phyloP scores from a whole-genome alignment of 2,329 filamentous ascomycete genomes.

The Fusarium zealandicum region DNA sequence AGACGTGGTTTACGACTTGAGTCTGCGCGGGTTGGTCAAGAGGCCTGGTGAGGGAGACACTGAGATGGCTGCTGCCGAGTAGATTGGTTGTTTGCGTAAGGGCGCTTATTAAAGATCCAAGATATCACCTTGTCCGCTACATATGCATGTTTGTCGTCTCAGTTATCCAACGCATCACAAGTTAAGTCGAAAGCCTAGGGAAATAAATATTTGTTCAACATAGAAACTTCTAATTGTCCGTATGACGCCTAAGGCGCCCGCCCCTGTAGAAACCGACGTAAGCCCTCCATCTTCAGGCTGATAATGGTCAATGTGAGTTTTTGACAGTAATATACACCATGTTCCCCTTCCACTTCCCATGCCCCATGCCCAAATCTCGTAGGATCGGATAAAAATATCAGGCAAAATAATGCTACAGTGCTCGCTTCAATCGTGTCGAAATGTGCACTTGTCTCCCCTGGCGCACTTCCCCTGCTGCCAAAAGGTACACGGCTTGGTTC shows the following conservation, averaged over 20 bases:
- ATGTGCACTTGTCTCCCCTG: slow-evolving; percentile 77
- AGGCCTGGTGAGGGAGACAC: slow-evolving; percentile 49
- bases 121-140: neutral
- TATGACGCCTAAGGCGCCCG: slow-evolving; percentile 3
- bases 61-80: slow-evolving; percentile 49
- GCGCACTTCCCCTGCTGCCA: slow-evolving; percentile 75
- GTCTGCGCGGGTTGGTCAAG: slow-evolving; percentile 80
- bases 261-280: slow-evolving; percentile 9
- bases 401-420: slow-evolving; percentile 5
- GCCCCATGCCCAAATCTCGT: slow-evolving; percentile 11
- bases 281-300: slow-evolving; percentile 1
- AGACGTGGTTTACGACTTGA: slow-evolving; percentile 96
- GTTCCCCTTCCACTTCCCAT: slow-evolving; percentile 10
- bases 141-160: no score
- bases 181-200: no score
- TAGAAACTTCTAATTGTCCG: slow-evolving; percentile 12
- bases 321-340: slow-evolving; percentile 40
- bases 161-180: no score
- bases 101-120: no score
- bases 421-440: slow-evolving; percentile 64
- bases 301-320: slow-evolving; percentile 20
- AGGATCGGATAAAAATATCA: slow-evolving; percentile 8
- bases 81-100: neutral
- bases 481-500: slow-evolving; percentile 74
- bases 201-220: neutral